Evolutionary conservation across 106 monocot species (phyloP).

Genomic region (Acorus gramineus): DNA sequence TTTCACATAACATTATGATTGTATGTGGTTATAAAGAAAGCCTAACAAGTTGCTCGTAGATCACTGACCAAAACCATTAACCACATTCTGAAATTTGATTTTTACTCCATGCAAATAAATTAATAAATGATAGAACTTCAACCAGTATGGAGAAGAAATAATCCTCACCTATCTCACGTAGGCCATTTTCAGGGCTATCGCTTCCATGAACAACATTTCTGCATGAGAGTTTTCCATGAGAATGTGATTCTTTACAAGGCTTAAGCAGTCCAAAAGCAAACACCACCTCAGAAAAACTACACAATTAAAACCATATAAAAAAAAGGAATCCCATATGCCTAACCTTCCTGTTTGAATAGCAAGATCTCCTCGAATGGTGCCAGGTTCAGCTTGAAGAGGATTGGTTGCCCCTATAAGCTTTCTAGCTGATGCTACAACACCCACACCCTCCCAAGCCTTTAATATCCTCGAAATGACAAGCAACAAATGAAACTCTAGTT

Average conservation of each 20-base stretch:
- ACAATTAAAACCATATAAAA: slow-evolving; percentile 1
- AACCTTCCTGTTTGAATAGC: slow-evolving; percentile 97
- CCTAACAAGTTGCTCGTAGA: too few species aligned
- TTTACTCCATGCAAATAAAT: neutral
- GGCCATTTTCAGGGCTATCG: slow-evolving; percentile 94
- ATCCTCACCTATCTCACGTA: slow-evolving; percentile 71
- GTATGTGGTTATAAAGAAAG: too few species aligned
- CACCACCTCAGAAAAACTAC: neutral
- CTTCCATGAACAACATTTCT: slow-evolving; percentile 99
- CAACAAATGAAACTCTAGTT: too few species aligned
- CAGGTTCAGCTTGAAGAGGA: slow-evolving; percentile 97
- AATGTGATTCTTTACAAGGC: neutral
- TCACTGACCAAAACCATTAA: too few species aligned
- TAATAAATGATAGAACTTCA: neutral
- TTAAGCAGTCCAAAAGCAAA: slow-evolving; percentile 1
- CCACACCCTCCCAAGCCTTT: slow-evolving; percentile 98
- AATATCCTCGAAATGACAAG: neutral
- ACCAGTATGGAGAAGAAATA: neutral
- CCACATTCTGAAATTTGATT: too few species aligned
- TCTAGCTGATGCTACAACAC: slow-evolving; percentile 89
- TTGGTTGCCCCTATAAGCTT: slow-evolving; percentile 97
- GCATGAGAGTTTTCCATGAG: slow-evolving; percentile 3
- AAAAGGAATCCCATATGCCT: neutral
- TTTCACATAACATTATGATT: too few species aligned
- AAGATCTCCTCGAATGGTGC: slow-evolving; percentile 91